These are phyloP conservation scores for Mortierella sp. DNA, from an alignment of 371 early-diverging fungal species.

Conservation along the genomic window DNA sequence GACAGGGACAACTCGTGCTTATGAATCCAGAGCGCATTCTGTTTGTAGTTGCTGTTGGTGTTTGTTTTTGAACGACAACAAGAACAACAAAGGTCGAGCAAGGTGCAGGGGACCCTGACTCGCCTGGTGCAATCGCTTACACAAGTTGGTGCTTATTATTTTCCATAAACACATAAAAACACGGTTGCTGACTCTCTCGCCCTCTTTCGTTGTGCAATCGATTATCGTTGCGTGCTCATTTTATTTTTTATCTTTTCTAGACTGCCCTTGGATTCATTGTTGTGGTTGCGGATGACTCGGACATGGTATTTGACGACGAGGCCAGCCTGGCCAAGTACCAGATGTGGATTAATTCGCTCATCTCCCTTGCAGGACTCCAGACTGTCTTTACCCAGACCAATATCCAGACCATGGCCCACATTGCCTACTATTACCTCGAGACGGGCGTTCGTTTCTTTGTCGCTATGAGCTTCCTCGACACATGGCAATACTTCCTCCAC, in stretches of 20 bases:
- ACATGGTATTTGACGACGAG: constrained; percentile 63
- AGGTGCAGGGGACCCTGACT: background rate
- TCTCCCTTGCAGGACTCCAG: constrained; percentile 34
- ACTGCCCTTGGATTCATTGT: constrained; percentile 61
- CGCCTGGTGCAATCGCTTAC: background rate
- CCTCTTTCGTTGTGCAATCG: background rate
- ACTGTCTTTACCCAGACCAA: constrained; percentile 29
- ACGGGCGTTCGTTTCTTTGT: constrained; percentile 57
- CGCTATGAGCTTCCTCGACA: constrained; percentile 70
- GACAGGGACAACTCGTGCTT: background rate
- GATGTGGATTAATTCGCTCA: constrained; percentile 30
- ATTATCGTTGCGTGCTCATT: background rate
- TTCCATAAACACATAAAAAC: background rate
- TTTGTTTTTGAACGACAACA: background rate
- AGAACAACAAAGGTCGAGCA: background rate
- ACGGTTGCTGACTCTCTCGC: background rate
- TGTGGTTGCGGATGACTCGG: constrained; percentile 59
- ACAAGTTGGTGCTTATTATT: background rate
- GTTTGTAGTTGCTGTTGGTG: background rate
- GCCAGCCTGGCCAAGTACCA: constrained; percentile 62
- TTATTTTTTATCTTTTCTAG: constrained; percentile 19
- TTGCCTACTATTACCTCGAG: constrained; percentile 58
- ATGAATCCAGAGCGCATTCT: background rate
- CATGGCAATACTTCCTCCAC: constrained; percentile 85
- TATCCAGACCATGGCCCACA: constrained; percentile 40